Base-by-base conservation (phyloP, 2,329 filamentous ascomycete species). In the Hypoxylon sp. region DNA sequence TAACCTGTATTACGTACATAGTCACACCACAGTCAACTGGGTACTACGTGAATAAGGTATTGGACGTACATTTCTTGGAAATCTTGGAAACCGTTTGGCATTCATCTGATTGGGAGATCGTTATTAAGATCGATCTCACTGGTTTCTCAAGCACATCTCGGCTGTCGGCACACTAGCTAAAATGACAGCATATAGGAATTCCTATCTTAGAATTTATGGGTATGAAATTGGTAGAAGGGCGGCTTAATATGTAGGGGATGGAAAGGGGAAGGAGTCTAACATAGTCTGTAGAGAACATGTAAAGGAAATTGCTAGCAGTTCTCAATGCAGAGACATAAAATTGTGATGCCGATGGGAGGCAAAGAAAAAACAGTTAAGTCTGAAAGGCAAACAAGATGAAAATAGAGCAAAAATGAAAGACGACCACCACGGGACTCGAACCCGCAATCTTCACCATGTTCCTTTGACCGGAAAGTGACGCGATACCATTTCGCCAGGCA, bases 351-450 rank as follows among this genome's bases (percentile, higher is more conserved):
- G 3, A 6, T 30, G 28, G 5, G 6, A 30, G 28, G 6, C 13
- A 36, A 36, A 36, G n/a, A n/a, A 14, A 41, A 43, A 36, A 28
- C 5, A 7, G 6, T 30, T 30, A 2, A 30, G 7, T 30, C 3
- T 19, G 46, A 14, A 51, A 60, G 41, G 17, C 3, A 46, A 13
- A 50, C 13, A 55, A 36, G 11, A 34, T 17, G n/a, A 17, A 41
- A 56, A 60, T 49, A 25, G 55, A 34, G 5, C 0, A 53, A 57
- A 62, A 55, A 30, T 3, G 28, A 28, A 57, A 58, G 4, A 21
- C 68, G 68, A 70, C 65, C 68, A 70, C 62, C 65, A 70, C 68
- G 68, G 68, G 68, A 70, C 68, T 70, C 68, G 68, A 70, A 70
- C 68, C 68, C 68, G 68, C 68, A 70, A 70, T 70, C 68, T 70